Conservation (phyloP, 2,329 filamentous ascomycete species). For the Colletotrichum trifolii region DNA sequence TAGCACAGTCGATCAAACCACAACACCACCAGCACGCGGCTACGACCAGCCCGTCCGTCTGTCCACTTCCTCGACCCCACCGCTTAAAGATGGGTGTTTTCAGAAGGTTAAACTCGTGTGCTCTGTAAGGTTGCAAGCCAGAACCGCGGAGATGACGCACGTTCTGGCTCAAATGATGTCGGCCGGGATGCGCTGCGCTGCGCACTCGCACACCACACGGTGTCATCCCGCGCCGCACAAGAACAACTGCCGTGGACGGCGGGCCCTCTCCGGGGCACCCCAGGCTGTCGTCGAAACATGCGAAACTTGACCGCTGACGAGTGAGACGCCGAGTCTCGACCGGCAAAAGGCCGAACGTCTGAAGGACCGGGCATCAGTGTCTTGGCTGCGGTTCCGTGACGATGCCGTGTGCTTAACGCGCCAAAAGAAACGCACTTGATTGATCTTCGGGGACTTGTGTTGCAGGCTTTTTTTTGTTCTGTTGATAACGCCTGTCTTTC, state of each 20-base stretch:
- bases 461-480: background rate
- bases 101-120: too few species aligned
- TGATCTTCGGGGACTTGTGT: background rate
- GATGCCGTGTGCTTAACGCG: background rate
- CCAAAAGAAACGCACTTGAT: background rate
- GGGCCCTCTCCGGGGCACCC: background rate
- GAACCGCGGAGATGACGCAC: too few species aligned
- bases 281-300: constrained; percentile 27
- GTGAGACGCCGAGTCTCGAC: constrained; percentile 7
- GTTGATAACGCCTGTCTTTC: too few species aligned
- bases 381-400: background rate
- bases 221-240: too few species aligned
- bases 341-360: background rate
- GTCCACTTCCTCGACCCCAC: too few species aligned
- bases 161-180: constrained; percentile 4
- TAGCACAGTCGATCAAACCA: too few species aligned
- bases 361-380: background rate
- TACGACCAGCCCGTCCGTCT: too few species aligned
- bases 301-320: constrained; percentile 14
- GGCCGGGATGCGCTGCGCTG: constrained; percentile 17
- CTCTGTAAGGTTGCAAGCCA: too few species aligned
- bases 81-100: too few species aligned
- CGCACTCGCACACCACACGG: background rate
- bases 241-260: too few species aligned
- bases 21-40: too few species aligned